Evolutionary conservation across 345 rosid species (phyloP).

Genomic region (Eutrema japonicum): DNA sequence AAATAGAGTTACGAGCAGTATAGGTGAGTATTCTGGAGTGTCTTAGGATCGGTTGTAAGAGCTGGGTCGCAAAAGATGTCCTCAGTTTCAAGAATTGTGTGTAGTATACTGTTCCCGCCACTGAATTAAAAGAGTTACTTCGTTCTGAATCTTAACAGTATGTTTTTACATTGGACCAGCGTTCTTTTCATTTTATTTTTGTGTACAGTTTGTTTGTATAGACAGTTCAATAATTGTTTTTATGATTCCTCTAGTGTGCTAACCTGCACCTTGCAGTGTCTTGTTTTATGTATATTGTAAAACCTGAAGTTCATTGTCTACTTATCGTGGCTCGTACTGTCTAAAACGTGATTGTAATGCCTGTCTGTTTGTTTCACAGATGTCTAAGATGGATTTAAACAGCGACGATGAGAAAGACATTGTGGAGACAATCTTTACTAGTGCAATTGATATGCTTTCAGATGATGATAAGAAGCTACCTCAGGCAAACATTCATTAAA

Average conservation of each 20-base stretch:
- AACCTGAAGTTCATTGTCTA: constrained; percentile 9
- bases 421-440: constrained; percentile 85
- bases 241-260: neutral
- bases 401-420: constrained; percentile 85
- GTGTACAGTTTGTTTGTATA: neutral
- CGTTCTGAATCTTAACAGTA: constrained; percentile 12
- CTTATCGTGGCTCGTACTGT: neutral
- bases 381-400: constrained; percentile 96
- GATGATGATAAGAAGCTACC: constrained; percentile 99
- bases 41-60: neutral
- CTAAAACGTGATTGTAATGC: constrained; percentile 1
- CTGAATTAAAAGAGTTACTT: neutral
- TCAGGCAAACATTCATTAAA: constrained; percentile 69
- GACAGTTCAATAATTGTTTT: neutral
- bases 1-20: neutral
- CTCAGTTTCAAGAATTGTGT: neutral
- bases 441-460: constrained; percentile 98
- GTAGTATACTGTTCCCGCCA: neutral
- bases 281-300: constrained; percentile 9
- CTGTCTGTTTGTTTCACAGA: constrained; percentile 47
- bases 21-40: neutral
- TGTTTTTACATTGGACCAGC: neutral
- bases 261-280: constrained; percentile 12
- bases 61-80: constrained; percentile 5
- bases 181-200: neutral